Percentiles rank a stretch among this genome's conserved stretches.
phyloP scores from a whole-genome alignment of 176 grass and related monocot species.

The Carex myosuroides region DNA sequence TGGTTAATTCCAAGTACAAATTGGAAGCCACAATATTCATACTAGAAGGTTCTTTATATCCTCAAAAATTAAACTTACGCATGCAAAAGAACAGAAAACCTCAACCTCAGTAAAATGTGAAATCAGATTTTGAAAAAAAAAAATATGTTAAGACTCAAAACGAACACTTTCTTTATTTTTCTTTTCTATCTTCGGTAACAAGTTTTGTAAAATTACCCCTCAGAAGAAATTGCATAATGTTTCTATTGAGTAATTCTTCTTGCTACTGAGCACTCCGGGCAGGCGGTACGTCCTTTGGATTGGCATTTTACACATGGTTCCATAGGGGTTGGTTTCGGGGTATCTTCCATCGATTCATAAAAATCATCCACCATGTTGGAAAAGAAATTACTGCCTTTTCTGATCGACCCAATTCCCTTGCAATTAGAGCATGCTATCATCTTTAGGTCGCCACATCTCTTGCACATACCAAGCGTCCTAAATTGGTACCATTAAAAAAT shows the following conservation, averaged over 20 bases:
- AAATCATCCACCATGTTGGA: conserved; percentile 56
- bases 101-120: neutral
- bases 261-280: conserved; percentile 55
- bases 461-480: conserved; percentile 85
- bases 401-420: conserved; percentile 47
- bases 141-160: too few species aligned
- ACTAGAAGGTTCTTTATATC: neutral
- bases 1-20: neutral
- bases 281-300: conserved; percentile 55
- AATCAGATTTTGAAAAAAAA: neutral
- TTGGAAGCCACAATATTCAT: neutral
- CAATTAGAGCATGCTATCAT: conserved; percentile 73
- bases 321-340: conserved; percentile 29
- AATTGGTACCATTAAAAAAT: neutral
- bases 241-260: neutral
- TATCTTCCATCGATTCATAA: conserved; percentile 58
- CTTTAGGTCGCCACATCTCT: conserved; percentile 66
- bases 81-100: neutral
- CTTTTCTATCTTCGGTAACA: conserved; percentile 3
- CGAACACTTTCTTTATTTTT: neutral
- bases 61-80: neutral
- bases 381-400: conserved; percentile 45
- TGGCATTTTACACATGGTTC: conserved; percentile 54
- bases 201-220: neutral
- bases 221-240: neutral